A percentile compares a stretch with the other conserved stretches of the same genome.
Conservation (phyloP, 2,329 filamentous ascomycete genomes). For the Penicillium sp. region DNA sequence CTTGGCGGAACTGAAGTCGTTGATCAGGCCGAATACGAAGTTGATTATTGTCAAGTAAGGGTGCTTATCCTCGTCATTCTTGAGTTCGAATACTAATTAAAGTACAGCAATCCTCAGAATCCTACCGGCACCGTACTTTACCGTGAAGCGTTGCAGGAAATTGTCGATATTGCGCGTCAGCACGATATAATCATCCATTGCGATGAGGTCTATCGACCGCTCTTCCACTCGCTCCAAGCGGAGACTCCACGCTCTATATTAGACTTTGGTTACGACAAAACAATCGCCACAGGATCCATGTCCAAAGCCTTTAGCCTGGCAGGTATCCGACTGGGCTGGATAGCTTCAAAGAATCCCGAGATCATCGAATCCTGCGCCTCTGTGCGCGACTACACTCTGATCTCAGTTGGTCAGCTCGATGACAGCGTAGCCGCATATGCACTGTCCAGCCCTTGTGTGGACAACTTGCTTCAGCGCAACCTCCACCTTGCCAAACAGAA, state of each 20-base stretch:
- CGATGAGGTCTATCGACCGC: constrained; percentile 78
- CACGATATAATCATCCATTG: constrained; percentile 65
- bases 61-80: no score
- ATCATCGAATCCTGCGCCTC: constrained; percentile 62
- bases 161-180: constrained; percentile 62
- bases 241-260: constrained; percentile 64
- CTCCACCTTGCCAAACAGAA: constrained; percentile 64
- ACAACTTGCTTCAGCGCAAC: constrained; percentile 59
- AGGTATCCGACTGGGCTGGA: constrained; percentile 75
- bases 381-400: constrained; percentile 74
- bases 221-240: constrained; percentile 59
- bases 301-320: constrained; percentile 78
- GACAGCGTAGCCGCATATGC: constrained; percentile 71
- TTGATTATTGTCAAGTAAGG: no score
- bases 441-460: constrained; percentile 58
- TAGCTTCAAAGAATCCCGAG: constrained; percentile 59
- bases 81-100: no score
- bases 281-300: constrained; percentile 71
- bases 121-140: constrained; percentile 54
- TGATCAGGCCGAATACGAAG: no score
- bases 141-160: constrained; percentile 55
- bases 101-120: no score
- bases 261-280: constrained; percentile 65
- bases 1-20: no score
- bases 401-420: constrained; percentile 73